These are phyloP conservation scores for Thielaviopsis ethacetica DNA, from an alignment of 2,329 filamentous ascomycete genomes.

Conservation along the genomic window DNA sequence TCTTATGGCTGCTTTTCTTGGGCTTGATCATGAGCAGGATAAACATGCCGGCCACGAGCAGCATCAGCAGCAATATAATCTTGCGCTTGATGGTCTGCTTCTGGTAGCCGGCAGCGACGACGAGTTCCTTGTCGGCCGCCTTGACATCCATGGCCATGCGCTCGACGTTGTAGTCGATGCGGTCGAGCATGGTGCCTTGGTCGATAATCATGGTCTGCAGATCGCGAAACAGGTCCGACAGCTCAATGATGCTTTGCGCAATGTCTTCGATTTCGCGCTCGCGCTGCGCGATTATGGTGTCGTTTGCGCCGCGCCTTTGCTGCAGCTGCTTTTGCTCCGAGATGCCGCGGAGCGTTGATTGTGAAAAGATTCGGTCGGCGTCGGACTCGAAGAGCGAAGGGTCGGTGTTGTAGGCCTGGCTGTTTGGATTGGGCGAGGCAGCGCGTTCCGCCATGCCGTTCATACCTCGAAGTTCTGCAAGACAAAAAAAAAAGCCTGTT, in stretches of 20 bases:
- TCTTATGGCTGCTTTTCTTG: slow-evolving; percentile 28
- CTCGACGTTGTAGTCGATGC: slow-evolving; percentile 97
- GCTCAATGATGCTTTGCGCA: slow-evolving; percentile 91
- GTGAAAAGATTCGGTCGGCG: slow-evolving; percentile 80
- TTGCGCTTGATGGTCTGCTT: slow-evolving; percentile 78
- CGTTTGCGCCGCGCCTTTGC: slow-evolving; percentile 37
- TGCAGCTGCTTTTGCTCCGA: slow-evolving; percentile 46
- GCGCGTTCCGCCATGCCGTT: slow-evolving; percentile 34
- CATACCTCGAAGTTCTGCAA: slow-evolving; percentile 57
- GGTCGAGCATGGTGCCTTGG: slow-evolving; percentile 77
- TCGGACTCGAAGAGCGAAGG: slow-evolving; percentile 87
- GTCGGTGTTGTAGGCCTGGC: slow-evolving; percentile 41
- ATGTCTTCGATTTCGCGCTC: slow-evolving; percentile 97
- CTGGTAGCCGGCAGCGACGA: slow-evolving; percentile 78
- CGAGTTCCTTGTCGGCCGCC: slow-evolving; percentile 80
- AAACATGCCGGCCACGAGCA: slow-evolving; percentile 74
- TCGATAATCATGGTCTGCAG: slow-evolving; percentile 91
- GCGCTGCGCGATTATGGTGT: slow-evolving; percentile 72
- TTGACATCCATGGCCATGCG: slow-evolving; percentile 89
- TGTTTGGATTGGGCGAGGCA: slow-evolving; percentile 20
- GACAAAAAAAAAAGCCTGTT: slow-evolving; percentile 3
- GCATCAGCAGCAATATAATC: slow-evolving; percentile 71
- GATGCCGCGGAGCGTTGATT: slow-evolving; percentile 72
- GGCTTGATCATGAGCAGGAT: slow-evolving; percentile 73
- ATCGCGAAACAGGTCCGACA: slow-evolving; percentile 93